A percentile compares a stretch with the other conserved stretches of the same genome.
Evolutionary conservation across 2,329 filamentous ascomycete genomes (phyloP).

Genomic region (Talaromyces marneffei): DNA sequence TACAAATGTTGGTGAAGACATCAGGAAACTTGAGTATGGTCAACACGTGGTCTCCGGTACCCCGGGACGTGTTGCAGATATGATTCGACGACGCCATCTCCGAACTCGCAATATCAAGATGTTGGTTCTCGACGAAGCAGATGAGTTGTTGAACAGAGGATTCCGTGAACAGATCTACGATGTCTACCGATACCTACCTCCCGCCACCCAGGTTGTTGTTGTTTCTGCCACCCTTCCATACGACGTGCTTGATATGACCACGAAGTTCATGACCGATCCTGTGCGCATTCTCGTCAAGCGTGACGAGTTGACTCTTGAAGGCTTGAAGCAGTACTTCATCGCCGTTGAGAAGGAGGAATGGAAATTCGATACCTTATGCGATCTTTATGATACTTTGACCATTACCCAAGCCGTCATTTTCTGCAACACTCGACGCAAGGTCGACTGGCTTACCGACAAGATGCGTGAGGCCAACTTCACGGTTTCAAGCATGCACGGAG

Average conservation of each 20-base stretch:
- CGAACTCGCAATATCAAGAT: conserved; percentile 73
- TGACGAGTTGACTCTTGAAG: conserved; percentile 96
- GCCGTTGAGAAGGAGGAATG: conserved; percentile 99
- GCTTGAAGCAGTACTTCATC: conserved; percentile 98
- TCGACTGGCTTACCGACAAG: conserved; percentile 99
- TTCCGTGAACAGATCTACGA: conserved; percentile 99
- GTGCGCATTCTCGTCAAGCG: conserved; percentile 96
- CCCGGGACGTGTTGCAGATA: conserved; percentile 87
- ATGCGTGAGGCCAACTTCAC: conserved; percentile 99
- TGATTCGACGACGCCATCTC: conserved; percentile 69
- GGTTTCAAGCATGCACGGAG: conserved; percentile 96
- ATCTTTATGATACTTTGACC: conserved; percentile 96
- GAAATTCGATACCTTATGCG: conserved; percentile 98
- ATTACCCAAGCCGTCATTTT: conserved; percentile 99
- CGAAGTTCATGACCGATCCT: conserved; percentile 99
- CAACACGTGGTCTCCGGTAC: conserved; percentile 97
- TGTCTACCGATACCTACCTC: conserved; percentile 93
- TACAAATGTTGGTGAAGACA: conserved; percentile 96
- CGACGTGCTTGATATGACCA: conserved; percentile 98
- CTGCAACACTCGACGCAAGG: conserved; percentile 98
- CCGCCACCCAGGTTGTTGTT: conserved; percentile 95
- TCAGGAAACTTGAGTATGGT: conserved; percentile 93
- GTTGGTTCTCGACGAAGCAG: conserved; percentile 70
- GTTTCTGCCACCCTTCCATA: conserved; percentile 95
- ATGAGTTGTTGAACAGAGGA: conserved; percentile 80